Conservation (phyloP, 164 flowering plant genomes). For the Umbellularia californica region DNA sequence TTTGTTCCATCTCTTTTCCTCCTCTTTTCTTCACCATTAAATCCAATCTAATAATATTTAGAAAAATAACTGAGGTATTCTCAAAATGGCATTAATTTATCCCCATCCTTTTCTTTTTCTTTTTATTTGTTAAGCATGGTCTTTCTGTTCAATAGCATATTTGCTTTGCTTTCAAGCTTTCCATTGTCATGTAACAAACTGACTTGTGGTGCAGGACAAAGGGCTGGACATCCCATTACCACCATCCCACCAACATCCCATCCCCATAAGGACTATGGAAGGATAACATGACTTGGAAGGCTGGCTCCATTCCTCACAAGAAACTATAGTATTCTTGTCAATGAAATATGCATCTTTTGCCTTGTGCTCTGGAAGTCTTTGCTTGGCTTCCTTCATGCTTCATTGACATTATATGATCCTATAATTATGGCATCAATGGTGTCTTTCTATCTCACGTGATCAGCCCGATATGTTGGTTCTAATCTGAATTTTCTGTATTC, state of each 20-base stretch:
- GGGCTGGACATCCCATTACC: conserved; percentile 47
- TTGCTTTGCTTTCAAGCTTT: neutral
- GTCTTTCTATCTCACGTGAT: neutral
- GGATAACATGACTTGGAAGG: conserved; percentile 32
- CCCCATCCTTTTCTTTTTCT: too few relatives aligned
- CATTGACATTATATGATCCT: conserved; percentile 29
- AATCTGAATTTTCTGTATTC: neutral
- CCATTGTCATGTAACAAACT: conserved; percentile 10
- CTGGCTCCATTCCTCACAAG: conserved; percentile 6
- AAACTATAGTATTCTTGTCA: conserved; percentile 23
- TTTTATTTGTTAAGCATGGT: too few relatives aligned
- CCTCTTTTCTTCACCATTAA: too few relatives aligned
- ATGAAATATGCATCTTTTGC: conserved; percentile 25
- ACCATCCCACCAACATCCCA: conserved; percentile 57
- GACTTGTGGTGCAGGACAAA: conserved; percentile 52
- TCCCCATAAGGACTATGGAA: conserved; percentile 68
- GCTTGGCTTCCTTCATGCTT: conserved; percentile 36
- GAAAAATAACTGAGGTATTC: too few relatives aligned
- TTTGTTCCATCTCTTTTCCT: too few relatives aligned
- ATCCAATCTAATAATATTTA: too few relatives aligned
- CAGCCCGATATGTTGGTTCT: neutral
- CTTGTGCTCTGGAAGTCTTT: conserved; percentile 20
- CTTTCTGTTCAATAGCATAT: too few relatives aligned
- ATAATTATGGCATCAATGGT: conserved; percentile 22
- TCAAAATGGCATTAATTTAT: too few relatives aligned